A percentile compares a stretch with the other conserved stretches of the same genome.
Evolutionary conservation across 768 basidiomycete genomes (phyloP).

Genomic region (Lentinus brumalis): DNA sequence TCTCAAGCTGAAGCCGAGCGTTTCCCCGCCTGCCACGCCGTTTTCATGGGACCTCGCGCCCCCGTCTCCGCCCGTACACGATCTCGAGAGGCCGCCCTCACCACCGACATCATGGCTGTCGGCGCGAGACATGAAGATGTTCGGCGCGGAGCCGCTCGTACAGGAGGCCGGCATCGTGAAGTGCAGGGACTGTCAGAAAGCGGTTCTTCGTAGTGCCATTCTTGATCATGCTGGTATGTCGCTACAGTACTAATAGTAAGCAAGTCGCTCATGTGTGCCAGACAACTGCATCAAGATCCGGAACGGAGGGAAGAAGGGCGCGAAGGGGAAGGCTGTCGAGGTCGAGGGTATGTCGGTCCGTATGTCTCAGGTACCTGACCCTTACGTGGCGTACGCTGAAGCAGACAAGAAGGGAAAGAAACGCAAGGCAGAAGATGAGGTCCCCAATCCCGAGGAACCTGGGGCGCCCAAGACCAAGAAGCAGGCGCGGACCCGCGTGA

Average conservation of each 20-base stretch:
- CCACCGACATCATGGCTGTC: conserved; percentile 87
- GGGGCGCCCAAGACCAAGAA: conserved; percentile 78
- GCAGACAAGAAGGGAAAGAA: conserved; percentile 65
- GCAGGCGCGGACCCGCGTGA: conserved; percentile 70
- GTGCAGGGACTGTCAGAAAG: conserved; percentile 83
- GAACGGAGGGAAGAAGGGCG: conserved; percentile 52
- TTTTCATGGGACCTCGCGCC: conserved; percentile 64
- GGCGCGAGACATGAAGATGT: conserved; percentile 86
- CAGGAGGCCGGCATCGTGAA: conserved; percentile 67
- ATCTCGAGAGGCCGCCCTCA: conserved; percentile 46
- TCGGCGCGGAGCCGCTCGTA: conserved; percentile 71
- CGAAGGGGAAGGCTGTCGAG: conserved; percentile 55
- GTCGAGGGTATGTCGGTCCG: conserved; percentile 38
- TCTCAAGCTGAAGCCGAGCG: conserved; percentile 43
- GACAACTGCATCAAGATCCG: conserved; percentile 65
- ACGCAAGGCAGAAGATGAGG: conserved; percentile 79
- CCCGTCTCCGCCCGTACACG: conserved; percentile 34
- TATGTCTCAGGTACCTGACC: neutral
- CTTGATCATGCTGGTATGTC: conserved; percentile 73
- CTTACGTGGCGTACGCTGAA: conserved; percentile 3
- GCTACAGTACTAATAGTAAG: neutral
- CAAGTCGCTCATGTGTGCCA: conserved; percentile 28
- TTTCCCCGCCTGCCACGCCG: conserved; percentile 46
- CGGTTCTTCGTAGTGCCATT: conserved; percentile 73
- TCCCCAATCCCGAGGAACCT: conserved; percentile 62